Conservation (phyloP, 805 yeast genomes). For the Nakazawaea peltata region DNA sequence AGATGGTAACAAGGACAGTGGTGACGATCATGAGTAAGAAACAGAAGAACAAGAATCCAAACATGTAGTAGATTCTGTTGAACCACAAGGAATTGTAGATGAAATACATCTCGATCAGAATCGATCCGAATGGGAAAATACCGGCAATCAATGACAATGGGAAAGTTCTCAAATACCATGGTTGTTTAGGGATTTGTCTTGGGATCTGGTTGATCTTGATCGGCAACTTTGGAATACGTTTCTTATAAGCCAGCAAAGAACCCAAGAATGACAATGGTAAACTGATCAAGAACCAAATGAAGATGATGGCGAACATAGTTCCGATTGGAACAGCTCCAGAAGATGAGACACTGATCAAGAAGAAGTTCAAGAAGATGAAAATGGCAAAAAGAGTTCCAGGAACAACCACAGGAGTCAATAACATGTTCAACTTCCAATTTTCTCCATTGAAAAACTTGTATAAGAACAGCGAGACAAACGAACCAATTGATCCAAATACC, state of each 20-base stretch:
- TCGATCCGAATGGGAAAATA: constrained; percentile 88
- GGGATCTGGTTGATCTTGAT: constrained; percentile 93
- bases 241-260: constrained; percentile 71
- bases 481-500: constrained; percentile 72
- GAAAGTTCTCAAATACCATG: constrained; percentile 65
- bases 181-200: constrained; percentile 90
- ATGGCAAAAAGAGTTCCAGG: constrained; percentile 69
- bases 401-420: constrained; percentile 74
- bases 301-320: constrained; percentile 72
- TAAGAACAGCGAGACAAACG: constrained; percentile 77
- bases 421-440: constrained; percentile 80
- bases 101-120: constrained; percentile 92
- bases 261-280: constrained; percentile 81
- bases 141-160: constrained; percentile 75
- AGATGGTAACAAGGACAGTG: constrained; percentile 69
- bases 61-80: constrained; percentile 91
- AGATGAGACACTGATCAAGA: constrained; percentile 67
- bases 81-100: constrained; percentile 90
- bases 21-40: constrained; percentile 76
- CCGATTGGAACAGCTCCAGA: constrained; percentile 95
- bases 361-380: constrained; percentile 70
- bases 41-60: constrained; percentile 91
- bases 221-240: constrained; percentile 37
- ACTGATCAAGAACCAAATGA: constrained; percentile 80
- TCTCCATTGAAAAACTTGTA: constrained; percentile 91